phyloP scores from a whole-genome alignment of 345 rosid species.

The Eucalyptus cloeziana region DNA sequence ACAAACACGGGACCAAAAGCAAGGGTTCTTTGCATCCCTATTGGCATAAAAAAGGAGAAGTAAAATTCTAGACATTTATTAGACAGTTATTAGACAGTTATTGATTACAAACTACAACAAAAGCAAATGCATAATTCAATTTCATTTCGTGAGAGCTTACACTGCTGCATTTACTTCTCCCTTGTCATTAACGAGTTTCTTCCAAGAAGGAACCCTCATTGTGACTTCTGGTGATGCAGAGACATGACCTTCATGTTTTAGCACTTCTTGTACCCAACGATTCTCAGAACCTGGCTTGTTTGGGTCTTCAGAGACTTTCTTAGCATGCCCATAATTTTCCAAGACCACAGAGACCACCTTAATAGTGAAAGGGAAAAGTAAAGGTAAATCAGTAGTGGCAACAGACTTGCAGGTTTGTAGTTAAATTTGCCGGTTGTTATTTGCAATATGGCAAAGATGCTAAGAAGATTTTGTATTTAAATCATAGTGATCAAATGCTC shows the following conservation, averaged over 20 bases:
- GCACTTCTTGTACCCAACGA: conserved; percentile 72
- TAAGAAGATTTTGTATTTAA: neutral
- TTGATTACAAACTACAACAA: neutral
- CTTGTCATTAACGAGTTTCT: conserved; percentile 55
- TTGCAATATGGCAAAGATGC: neutral
- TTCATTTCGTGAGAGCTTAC: conserved; percentile 29
- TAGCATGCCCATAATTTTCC: conserved; percentile 56
- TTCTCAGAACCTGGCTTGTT: conserved; percentile 27
- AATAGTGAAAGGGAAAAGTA: neutral
- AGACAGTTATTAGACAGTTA: neutral
- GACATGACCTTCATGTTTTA: conserved; percentile 55
- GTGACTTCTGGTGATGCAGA: conserved; percentile 27
- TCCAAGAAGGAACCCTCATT: conserved; percentile 63
- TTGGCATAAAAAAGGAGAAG: conserved; percentile 19
- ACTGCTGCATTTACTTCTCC: conserved; percentile 58
- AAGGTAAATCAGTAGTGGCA: neutral
- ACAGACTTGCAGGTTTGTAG: neutral
- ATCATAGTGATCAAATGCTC: neutral
- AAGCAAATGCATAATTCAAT: neutral
- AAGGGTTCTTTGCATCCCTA: conserved; percentile 64
- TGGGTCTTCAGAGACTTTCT: conserved; percentile 14
- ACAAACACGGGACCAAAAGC: conserved; percentile 95
- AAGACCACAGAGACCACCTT: conserved; percentile 86
- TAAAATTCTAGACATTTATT: neutral
- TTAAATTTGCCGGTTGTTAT: neutral